Evolutionary conservation across 2,329 filamentous ascomycete species (phyloP).

Genomic region (Phaeosphaeriaceae sp.): DNA sequence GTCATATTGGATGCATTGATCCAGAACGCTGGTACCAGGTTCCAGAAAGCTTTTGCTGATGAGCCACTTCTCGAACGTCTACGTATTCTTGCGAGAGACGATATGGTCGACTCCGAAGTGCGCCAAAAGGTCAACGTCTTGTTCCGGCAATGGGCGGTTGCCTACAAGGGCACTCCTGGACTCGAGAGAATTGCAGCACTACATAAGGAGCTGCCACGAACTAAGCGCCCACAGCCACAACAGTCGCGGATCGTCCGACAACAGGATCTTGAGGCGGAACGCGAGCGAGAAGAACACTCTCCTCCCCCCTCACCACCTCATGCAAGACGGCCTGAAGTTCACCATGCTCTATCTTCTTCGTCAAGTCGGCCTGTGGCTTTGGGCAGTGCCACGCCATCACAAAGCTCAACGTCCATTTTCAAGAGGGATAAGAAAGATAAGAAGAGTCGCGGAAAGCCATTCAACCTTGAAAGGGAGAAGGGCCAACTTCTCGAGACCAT

Average conservation of each 20-base stretch:
- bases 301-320: slow-evolving; percentile 42
- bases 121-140: slow-evolving; percentile 85
- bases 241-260: slow-evolving; percentile 85
- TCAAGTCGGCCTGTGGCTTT: slow-evolving; percentile 35
- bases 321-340: slow-evolving; percentile 32
- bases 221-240: slow-evolving; percentile 70
- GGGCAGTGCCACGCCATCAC: slow-evolving; percentile 42
- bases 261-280: slow-evolving; percentile 75
- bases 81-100: slow-evolving; percentile 84
- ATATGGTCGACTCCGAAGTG: slow-evolving; percentile 85
- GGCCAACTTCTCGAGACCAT: slow-evolving; percentile 87
- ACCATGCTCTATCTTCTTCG: slow-evolving; percentile 38
- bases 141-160: slow-evolving; percentile 84
- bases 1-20: slow-evolving; percentile 91
- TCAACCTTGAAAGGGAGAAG: slow-evolving; percentile 88
- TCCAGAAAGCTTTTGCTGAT: slow-evolving; percentile 87
- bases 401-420: slow-evolving; percentile 60
- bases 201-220: slow-evolving; percentile 72
- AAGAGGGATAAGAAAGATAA: slow-evolving; percentile 63
- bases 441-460: slow-evolving; percentile 66
- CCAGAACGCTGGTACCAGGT: slow-evolving; percentile 88
- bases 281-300: slow-evolving; percentile 57
- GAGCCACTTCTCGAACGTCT: slow-evolving; percentile 91
- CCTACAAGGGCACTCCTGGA: slow-evolving; percentile 82
- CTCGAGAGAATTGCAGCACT: slow-evolving; percentile 81